A percentile compares a stretch with the other conserved stretches of the same genome.
Evolutionary conservation across 371 early-diverging fungal species (phyloP).

Genomic region (Mortierella sp.): DNA sequence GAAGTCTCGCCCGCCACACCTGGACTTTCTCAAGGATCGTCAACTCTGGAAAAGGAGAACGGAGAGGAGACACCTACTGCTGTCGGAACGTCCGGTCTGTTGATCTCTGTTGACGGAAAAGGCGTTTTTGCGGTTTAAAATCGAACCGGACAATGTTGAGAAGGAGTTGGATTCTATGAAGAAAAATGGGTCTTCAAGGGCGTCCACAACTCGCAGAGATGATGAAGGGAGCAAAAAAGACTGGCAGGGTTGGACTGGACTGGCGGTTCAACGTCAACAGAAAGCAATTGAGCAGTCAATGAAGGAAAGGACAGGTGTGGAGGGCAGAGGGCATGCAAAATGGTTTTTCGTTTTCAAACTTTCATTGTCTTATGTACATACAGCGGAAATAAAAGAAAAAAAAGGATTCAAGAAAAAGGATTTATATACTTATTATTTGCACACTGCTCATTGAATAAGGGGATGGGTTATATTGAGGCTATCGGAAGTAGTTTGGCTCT

Average conservation of each 20-base stretch:
- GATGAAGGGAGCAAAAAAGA: constrained; percentile 2
- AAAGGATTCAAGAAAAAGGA: not conserved
- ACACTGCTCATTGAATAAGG: not conserved
- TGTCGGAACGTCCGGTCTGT: constrained; percentile 22
- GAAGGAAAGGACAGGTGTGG: not conserved
- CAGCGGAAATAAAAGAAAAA: not conserved
- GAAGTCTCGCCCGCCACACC: constrained; percentile 29
- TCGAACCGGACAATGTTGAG: not conserved
- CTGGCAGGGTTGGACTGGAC: too few species aligned
- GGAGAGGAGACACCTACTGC: not conserved
- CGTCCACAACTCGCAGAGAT: not conserved
- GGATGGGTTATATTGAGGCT: not conserved
- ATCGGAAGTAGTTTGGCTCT: not conserved
- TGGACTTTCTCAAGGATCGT: not conserved
- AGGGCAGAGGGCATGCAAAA: not conserved
- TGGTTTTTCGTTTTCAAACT: constrained; percentile 8
- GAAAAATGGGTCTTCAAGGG: not conserved
- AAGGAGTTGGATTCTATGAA: not conserved
- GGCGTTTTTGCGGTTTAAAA: constrained; percentile 5
- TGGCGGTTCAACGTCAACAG: not conserved
- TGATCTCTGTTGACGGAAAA: constrained; percentile 43
- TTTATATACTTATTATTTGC: not conserved
- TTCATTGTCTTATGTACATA: constrained; percentile 13
- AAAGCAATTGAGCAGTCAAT: not conserved
- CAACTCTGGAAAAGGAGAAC: not conserved